A percentile compares a stretch with the other conserved stretches of the same genome.
Evolutionary conservation across 2,329 filamentous ascomycete genomes (phyloP).

Genomic region (Curvularia verruculosa): DNA sequence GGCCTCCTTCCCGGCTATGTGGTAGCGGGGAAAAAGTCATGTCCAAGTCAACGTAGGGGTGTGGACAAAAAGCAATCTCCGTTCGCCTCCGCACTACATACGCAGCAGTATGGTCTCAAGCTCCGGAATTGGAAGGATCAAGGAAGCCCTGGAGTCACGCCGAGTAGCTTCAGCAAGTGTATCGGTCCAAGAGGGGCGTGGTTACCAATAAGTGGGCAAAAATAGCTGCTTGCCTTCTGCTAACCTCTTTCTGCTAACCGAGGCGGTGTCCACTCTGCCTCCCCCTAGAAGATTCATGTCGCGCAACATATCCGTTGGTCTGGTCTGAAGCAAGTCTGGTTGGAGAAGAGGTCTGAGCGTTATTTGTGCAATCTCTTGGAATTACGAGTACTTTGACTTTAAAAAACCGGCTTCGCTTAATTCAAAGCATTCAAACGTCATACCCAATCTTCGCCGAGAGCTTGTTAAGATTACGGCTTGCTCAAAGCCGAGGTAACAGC

Average conservation of each 20-base stretch:
- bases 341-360: conserved; percentile 2
- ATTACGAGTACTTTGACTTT: conserved; percentile 6
- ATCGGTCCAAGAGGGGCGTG: not conserved
- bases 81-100: conserved; percentile 7
- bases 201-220: conserved; percentile 1
- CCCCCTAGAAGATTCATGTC: not conserved
- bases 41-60: conserved; percentile 3
- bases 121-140: conserved; percentile 13
- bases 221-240: not conserved
- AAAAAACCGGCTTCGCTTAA: conserved; percentile 23
- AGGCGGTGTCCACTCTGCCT: not conserved
- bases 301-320: not conserved
- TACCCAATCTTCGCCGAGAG: conserved; percentile 17
- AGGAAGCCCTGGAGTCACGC: not conserved
- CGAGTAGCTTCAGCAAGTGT: not conserved
- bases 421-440: conserved; percentile 27
- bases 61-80: conserved; percentile 15
- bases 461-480: conserved; percentile 22
- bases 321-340: not conserved
- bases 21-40: conserved; percentile 26
- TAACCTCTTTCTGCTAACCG: conserved; percentile 1
- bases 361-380: conserved; percentile 10
- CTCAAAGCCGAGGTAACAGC: conserved; percentile 14
- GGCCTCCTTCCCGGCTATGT: conserved; percentile 30
- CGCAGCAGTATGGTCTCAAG: conserved; percentile 9